Evolutionary conservation across 805 yeast genomes (phyloP).

Genomic region (Cyberlindnera bimundalis): DNA sequence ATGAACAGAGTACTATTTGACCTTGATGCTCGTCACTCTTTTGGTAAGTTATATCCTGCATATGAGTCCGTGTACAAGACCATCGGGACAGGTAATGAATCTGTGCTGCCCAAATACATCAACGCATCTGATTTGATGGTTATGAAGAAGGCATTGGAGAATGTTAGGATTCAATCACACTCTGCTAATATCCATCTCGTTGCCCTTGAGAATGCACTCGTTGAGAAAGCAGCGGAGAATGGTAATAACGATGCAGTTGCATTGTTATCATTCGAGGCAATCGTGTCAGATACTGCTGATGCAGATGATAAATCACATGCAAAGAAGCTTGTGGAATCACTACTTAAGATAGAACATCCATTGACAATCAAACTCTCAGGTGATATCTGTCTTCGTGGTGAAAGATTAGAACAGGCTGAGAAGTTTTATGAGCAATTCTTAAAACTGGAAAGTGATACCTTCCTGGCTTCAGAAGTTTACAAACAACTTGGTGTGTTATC

Average conservation of each 20-base stretch:
- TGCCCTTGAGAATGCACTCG: constrained; percentile 62
- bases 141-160: constrained; percentile 63
- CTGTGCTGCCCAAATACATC: constrained; percentile 41
- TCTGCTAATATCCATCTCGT: constrained; percentile 53
- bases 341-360: constrained; percentile 64
- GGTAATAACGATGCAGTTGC: constrained; percentile 83
- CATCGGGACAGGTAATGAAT: constrained; percentile 33
- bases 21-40: constrained; percentile 55
- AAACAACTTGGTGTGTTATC: constrained; percentile 60
- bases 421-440: constrained; percentile 57
- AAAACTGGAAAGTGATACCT: constrained; percentile 52
- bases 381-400: constrained; percentile 59
- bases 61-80: constrained; percentile 48
- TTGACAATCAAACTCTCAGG: constrained; percentile 75
- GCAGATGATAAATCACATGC: constrained; percentile 63
- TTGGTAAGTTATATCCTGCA: constrained; percentile 50
- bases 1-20: constrained; percentile 64
- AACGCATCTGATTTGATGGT: constrained; percentile 58
- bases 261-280: constrained; percentile 63
- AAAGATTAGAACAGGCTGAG: constrained; percentile 50
- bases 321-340: constrained; percentile 49
- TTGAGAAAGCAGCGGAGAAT: constrained; percentile 80
- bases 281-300: constrained; percentile 37
- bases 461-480: constrained; percentile 68
- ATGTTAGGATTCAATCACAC: constrained; percentile 57